These are phyloP conservation scores for Artemisia annua DNA, from an alignment of 129 eudicot genomes.

Conservation along the genomic window DNA sequence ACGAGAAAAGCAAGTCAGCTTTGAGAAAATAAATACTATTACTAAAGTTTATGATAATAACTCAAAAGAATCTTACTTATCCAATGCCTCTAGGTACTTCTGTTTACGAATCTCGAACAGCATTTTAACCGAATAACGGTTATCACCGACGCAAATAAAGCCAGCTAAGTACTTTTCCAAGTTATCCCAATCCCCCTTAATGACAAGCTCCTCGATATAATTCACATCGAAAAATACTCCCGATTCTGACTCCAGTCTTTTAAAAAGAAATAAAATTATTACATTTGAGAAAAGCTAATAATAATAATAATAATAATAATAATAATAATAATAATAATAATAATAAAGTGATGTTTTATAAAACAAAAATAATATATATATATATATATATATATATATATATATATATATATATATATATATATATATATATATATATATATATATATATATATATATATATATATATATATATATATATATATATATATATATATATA, in stretches of 20 bases:
- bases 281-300: conserved; percentile 1
- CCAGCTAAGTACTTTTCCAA: conserved; percentile 53
- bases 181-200: conserved; percentile 56
- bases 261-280: conserved; percentile 17
- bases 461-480: no score
- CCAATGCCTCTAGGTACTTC: conserved; percentile 61
- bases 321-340: no score
- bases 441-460: no score
- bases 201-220: conserved; percentile 52
- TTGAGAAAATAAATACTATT: background rate
- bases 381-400: no score
- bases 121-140: conserved; percentile 47
- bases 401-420: no score
- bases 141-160: conserved; percentile 48
- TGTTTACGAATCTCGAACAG: conserved; percentile 67
- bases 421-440: no score
- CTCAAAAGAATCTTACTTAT: conserved; percentile 31
- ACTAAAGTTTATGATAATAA: background rate
- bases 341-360: no score
- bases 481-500: no score
- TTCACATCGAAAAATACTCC: conserved; percentile 48
- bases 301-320: background rate
- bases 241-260: conserved; percentile 65
- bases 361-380: no score
- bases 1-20: no score